Evolutionary conservation across 768 basidiomycete species (phyloP), one percentile per base, ranked within the genome.

Genomic region (Suillus ampliporus): DNA sequence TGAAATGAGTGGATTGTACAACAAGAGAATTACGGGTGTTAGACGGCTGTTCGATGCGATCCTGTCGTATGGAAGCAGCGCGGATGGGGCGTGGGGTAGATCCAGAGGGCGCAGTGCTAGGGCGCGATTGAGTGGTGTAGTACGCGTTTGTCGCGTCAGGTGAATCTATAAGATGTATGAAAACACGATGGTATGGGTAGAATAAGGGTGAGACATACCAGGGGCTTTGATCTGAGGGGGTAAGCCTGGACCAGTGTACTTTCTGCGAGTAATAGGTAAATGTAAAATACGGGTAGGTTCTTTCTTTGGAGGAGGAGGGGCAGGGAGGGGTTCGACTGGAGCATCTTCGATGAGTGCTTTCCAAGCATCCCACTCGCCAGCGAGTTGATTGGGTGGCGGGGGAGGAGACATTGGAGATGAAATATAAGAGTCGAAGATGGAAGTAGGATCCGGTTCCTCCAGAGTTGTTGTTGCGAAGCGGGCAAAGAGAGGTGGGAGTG

Each of bases 401-500:
- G n/a, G n/a, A n/a, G n/a, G n/a, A n/a, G n/a, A n/a, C n/a, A 64
- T 64, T 0, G 62, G 13, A 0, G 54, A 41, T 2, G 28, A 53
- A 1, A 57, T 35, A 26, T 21, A 57, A 3, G 65, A 11, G 51
- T 57, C 19, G 44, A 61, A 63, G 71, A 57, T 44, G 19, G 23
- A 60, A n/a, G n/a, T n/a, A 35, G 62, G 65, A 71, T 65, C 77
- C 62, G 62, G 68, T 71, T 67, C 64, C 57, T 63, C 71, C 67
- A 75, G 35, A 71, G 52, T 46, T 68, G 78, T 66, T 14, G 74
- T 66, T 23, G 79, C 73, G 66, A 84, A 80, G 48, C 74, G 70
- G 31, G 80, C 78, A 61, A 79, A 77, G 64, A 85, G 67, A 2
- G 83, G 82, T 19, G 83, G 73, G 8, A 74, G 68, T 13, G 77